These are phyloP conservation scores for Colletotrichum salicis DNA, from an alignment of 2,329 filamentous ascomycete genomes.

Conservation along the genomic window DNA sequence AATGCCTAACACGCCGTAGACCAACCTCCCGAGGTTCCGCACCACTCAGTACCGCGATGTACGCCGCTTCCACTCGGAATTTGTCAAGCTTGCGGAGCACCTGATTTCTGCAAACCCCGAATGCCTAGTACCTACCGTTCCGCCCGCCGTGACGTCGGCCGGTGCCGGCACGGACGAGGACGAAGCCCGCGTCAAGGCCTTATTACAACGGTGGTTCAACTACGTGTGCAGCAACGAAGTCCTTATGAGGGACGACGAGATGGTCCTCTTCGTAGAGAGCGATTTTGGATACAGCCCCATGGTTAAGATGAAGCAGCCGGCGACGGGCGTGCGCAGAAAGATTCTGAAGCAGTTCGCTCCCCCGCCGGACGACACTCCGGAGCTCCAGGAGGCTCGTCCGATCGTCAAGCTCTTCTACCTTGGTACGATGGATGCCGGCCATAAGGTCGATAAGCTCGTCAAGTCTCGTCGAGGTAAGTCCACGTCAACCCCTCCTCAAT, in stretches of 20 bases:
- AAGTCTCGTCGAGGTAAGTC: constrained; percentile 86
- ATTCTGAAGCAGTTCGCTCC: constrained; percentile 98
- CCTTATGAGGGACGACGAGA: constrained; percentile 94
- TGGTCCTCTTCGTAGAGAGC: constrained; percentile 98
- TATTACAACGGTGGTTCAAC: constrained; percentile 95
- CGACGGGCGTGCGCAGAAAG: constrained; percentile 93
- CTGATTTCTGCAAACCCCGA: constrained; percentile 98
- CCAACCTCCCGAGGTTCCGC: constrained; percentile 96
- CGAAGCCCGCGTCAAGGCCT: constrained; percentile 85
- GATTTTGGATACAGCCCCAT: constrained; percentile 98
- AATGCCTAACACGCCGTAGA: constrained; percentile 64
- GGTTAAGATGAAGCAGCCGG: constrained; percentile 94
- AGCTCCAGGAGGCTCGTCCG: constrained; percentile 88
- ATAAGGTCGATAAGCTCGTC: constrained; percentile 95
- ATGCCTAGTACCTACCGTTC: constrained; percentile 91
- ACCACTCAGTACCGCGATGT: constrained; percentile 99
- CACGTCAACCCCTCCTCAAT: not conserved
- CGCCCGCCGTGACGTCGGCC: constrained; percentile 92
- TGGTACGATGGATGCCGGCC: constrained; percentile 94
- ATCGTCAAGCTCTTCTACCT: constrained; percentile 96
- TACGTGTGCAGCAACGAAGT: constrained; percentile 92
- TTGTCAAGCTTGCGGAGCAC: constrained; percentile 95
- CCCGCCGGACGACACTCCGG: constrained; percentile 95
- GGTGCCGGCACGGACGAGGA: constrained; percentile 97
- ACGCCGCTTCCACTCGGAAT: constrained; percentile 93